Conservation (phyloP, 495 filamentous ascomycete species). For the Penicillium macrosclerotiorum region DNA sequence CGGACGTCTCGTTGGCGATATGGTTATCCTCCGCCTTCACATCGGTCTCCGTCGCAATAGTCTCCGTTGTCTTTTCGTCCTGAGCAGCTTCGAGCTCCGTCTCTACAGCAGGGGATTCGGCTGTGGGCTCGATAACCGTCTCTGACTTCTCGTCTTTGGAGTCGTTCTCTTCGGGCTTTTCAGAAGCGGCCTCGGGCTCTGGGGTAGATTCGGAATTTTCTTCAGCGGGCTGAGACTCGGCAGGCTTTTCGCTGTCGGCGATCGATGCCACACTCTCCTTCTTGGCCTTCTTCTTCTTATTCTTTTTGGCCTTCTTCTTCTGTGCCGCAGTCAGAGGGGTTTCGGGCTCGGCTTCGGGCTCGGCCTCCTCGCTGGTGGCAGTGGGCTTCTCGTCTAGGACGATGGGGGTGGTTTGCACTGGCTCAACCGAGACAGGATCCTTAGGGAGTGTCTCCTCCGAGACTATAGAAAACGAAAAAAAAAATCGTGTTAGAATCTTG, state of each 20-base stretch:
- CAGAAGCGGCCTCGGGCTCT: not conserved
- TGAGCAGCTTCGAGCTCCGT: too few species aligned
- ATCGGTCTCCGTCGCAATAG: too few species aligned
- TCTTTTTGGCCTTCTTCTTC: conserved; percentile 22
- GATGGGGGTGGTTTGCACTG: conserved; percentile 12
- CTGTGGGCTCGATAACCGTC: too few species aligned
- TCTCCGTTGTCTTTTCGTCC: too few species aligned
- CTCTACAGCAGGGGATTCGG: too few species aligned
- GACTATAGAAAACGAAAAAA: too few species aligned
- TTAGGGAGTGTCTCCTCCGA: conserved; percentile 23
- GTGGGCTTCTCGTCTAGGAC: conserved; percentile 11
- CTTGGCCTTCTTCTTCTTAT: conserved; percentile 20
- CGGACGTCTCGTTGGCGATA: too few species aligned
- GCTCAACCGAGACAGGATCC: conserved; percentile 16
- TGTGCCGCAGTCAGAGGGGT: conserved; percentile 8
- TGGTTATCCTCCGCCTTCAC: too few species aligned
- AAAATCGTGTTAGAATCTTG: too few species aligned
- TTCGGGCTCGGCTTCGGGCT: not conserved
- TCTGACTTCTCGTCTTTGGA: not conserved
- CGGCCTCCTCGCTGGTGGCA: conserved; percentile 1
- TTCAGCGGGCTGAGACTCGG: not conserved
- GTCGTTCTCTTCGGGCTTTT: not conserved
- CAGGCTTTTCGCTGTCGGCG: not conserved
- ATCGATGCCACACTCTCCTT: not conserved
- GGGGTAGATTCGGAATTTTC: conserved; percentile 1